Evolutionary conservation across 2,329 filamentous ascomycete species (phyloP), one percentile per base, ranked within the genome.

Genomic region (Sclerotinia trifoliorum): DNA sequence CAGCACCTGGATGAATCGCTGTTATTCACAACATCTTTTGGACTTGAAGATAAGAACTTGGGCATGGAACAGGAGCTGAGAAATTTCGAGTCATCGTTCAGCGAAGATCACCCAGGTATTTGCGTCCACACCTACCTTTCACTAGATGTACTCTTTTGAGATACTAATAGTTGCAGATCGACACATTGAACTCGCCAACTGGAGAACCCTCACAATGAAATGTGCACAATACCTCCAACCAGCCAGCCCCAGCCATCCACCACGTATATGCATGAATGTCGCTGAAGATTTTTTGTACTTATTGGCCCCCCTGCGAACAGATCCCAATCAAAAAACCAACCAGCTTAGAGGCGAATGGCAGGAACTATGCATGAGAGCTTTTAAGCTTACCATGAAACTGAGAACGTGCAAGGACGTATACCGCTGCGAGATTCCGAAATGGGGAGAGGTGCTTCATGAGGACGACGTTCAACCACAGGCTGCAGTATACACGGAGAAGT

Each of bases 171-270:
- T 24, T 44, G 19, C n/a, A 56, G 54, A 17, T 32, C 44, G 11
- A 4, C 13, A 56, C 17, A 2, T 1, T 13, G 63, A 58, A 32
- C 13, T 66, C 15, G 46, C 63, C 19, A 39, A 26, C 13, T 66
- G 63, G 63, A 56, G 63, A 1, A 66, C 52, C n/a, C 19, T 7
- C 10, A 58, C 63, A 2, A n/a, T 66, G 51, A 10, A 26, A 29
- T 66, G 52, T 66, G 35, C 52, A 5, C 26, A 35, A 24, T 8
- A 29, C 5, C 10, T 66, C 0, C 11, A 13, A 13, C 24, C 63
- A 2, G 24, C 24, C 11, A 17, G 21, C 26, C 19, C 51, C 1
- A 32, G 17, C 5, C 8, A 8, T 21, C 19, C 24, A 39, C 24
- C 6, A 46, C 24, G 4, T 29, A 3, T 10, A 2, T 54, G 17